phyloP scores from a whole-genome alignment of 2,329 filamentous ascomycete genomes.

The Cytospora paraplurivora region DNA sequence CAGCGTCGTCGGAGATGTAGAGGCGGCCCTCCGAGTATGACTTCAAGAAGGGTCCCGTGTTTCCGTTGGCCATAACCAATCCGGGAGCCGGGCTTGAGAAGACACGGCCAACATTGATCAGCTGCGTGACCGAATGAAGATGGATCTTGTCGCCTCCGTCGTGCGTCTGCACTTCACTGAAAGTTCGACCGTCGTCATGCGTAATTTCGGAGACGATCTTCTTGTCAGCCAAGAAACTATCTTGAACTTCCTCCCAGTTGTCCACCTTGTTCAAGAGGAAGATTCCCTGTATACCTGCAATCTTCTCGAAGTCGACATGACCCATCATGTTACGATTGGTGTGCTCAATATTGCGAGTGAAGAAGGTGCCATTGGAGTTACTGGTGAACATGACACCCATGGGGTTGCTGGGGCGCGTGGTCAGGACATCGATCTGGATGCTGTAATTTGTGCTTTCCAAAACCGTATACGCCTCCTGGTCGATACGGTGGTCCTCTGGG shows the following conservation, averaged over 20 bases:
- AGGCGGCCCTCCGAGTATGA: constrained; percentile 74
- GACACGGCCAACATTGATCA: constrained; percentile 79
- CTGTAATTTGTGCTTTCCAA: constrained; percentile 97
- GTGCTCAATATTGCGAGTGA: constrained; percentile 86
- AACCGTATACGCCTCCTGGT: constrained; percentile 88
- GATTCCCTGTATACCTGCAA: constrained; percentile 87
- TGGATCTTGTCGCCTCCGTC: constrained; percentile 69
- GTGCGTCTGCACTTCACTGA: constrained; percentile 66
- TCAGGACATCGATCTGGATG: constrained; percentile 93
- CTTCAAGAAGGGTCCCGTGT: constrained; percentile 75
- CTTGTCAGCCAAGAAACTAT: constrained; percentile 55
- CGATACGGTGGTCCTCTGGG: constrained; percentile 73
- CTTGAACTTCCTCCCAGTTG: constrained; percentile 77
- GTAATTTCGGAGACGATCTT: constrained; percentile 81
- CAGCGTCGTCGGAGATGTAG: constrained; percentile 89
- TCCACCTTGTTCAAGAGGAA: constrained; percentile 87
- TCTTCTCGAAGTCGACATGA: constrained; percentile 92
- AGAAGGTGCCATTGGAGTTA: constrained; percentile 97
- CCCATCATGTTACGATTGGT: constrained; percentile 80
- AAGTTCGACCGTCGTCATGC: constrained; percentile 92
- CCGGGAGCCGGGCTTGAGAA: constrained; percentile 95
- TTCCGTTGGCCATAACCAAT: constrained; percentile 91
- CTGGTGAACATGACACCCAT: constrained; percentile 93
- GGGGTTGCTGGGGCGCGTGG: constrained; percentile 60
- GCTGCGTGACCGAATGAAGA: constrained; percentile 87